A percentile compares a stretch with the other conserved stretches of the same genome.
Conservation (phyloP, 2,329 filamentous ascomycete species). For the Huntiella savannae region DNA sequence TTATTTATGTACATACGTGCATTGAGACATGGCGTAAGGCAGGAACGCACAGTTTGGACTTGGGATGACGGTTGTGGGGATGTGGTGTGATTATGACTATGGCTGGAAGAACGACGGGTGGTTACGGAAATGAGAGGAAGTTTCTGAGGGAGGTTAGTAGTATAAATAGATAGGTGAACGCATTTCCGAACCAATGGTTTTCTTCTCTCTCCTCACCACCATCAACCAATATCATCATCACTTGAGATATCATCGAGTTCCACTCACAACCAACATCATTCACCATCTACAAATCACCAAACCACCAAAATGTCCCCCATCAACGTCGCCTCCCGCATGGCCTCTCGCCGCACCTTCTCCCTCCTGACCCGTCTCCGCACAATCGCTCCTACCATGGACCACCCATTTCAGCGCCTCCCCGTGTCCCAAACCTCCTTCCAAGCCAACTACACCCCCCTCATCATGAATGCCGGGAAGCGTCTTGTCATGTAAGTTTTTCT, state of each 20-base stretch:
- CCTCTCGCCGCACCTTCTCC: conserved; percentile 19
- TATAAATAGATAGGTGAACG: background rate
- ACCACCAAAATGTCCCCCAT: conserved; percentile 3
- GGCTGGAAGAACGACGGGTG: background rate
- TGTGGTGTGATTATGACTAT: conserved; percentile 2
- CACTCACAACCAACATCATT: background rate
- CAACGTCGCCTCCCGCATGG: conserved; percentile 14
- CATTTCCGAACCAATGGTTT: background rate
- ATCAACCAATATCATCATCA: background rate
- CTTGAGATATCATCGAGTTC: background rate
- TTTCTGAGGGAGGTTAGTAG: background rate
- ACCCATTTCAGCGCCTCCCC: conserved; percentile 20
- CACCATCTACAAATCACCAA: background rate
- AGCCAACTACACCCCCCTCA: conserved; percentile 18
- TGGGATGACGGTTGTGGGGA: background rate
- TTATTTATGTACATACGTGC: no score
- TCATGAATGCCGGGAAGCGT: conserved; percentile 2
- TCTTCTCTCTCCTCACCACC: background rate
- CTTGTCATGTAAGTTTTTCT: background rate
- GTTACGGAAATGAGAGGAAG: background rate
- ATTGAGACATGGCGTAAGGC: no score
- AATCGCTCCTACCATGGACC: conserved; percentile 19
- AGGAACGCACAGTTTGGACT: no score
- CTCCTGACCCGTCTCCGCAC: conserved; percentile 17
- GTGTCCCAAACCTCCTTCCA: conserved; percentile 15